Evolutionary conservation across 2,329 filamentous ascomycete species (phyloP).

Genomic region (Metarhizium sp.): DNA sequence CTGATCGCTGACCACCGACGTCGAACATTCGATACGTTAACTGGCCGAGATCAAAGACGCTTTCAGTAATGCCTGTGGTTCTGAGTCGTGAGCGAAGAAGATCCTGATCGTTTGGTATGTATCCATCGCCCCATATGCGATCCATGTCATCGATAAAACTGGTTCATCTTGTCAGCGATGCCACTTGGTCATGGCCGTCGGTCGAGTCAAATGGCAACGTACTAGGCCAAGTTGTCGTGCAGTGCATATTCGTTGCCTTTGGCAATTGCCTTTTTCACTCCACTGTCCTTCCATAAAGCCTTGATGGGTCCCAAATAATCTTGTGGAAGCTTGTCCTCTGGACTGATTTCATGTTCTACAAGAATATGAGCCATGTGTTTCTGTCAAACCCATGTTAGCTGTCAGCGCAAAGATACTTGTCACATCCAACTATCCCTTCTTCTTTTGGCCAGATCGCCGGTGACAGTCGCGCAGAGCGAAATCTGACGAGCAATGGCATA

Average conservation of each 20-base stretch:
- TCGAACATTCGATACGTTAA: slow-evolving; percentile 97
- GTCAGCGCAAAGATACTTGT: neutral
- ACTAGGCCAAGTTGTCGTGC: slow-evolving; percentile 95
- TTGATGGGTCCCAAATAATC: slow-evolving; percentile 77
- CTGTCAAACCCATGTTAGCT: slow-evolving; percentile 31
- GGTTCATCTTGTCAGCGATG: slow-evolving; percentile 4
- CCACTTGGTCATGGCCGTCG: slow-evolving; percentile 9
- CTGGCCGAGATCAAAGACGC: slow-evolving; percentile 89
- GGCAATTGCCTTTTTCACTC: slow-evolving; percentile 77
- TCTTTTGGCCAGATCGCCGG: too few relatives aligned
- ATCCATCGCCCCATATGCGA: slow-evolving; percentile 65
- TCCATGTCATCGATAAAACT: slow-evolving; percentile 80
- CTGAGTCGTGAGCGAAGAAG: slow-evolving; percentile 93
- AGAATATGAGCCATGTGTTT: slow-evolving; percentile 70
- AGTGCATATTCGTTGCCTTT: slow-evolving; percentile 96
- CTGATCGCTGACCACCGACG: slow-evolving; percentile 88
- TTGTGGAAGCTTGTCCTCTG: slow-evolving; percentile 68
- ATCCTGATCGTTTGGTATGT: slow-evolving; percentile 87
- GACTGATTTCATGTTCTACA: slow-evolving; percentile 71
- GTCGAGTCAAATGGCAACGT: slow-evolving; percentile 26
- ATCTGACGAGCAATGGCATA: slow-evolving; percentile 31
- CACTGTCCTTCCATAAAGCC: slow-evolving; percentile 71
- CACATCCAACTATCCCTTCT: too few relatives aligned
- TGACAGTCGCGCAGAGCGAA: neutral
- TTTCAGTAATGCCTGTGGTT: slow-evolving; percentile 96